phyloP scores from a whole-genome alignment of 148 eudicot species.

The Drosera capensis region DNA sequence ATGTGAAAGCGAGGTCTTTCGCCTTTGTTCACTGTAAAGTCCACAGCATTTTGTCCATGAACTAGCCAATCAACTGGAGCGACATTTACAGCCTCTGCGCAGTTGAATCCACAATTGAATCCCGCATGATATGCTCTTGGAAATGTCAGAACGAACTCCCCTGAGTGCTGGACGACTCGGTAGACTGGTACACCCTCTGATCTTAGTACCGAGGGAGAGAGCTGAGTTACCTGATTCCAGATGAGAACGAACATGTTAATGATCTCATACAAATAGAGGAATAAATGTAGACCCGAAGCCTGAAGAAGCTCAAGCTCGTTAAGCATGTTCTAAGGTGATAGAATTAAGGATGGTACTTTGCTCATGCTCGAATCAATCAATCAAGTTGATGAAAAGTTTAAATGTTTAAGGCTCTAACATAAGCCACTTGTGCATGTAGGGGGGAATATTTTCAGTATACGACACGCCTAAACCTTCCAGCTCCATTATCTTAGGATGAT shows the following conservation, averaged over 20 bases:
- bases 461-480: too few relatives aligned
- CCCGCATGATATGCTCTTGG: slow-evolving; percentile 62
- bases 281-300: neutral
- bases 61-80: slow-evolving; percentile 54
- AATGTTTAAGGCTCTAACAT: too few relatives aligned
- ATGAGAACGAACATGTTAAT: neutral
- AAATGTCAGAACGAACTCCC: slow-evolving; percentile 60
- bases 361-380: too few relatives aligned
- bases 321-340: too few relatives aligned
- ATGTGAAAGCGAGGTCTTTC: slow-evolving; percentile 53
- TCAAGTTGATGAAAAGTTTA: too few relatives aligned
- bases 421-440: too few relatives aligned
- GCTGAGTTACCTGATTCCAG: slow-evolving; percentile 36
- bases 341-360: too few relatives aligned
- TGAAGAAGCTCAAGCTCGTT: neutral
- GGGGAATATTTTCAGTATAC: too few relatives aligned
- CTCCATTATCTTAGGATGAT: too few relatives aligned
- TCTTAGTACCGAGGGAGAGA: slow-evolving; percentile 42
- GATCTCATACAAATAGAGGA: neutral
- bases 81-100: slow-evolving; percentile 67
- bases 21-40: slow-evolving; percentile 39
- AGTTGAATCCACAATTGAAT: slow-evolving; percentile 58
- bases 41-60: slow-evolving; percentile 55
- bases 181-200: slow-evolving; percentile 49
- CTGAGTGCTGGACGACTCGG: slow-evolving; percentile 36